Evolutionary conservation across 352 stramenopile species (phyloP), one percentile per base, ranked within the genome.

Genomic region (Phytophthora lateralis): DNA sequence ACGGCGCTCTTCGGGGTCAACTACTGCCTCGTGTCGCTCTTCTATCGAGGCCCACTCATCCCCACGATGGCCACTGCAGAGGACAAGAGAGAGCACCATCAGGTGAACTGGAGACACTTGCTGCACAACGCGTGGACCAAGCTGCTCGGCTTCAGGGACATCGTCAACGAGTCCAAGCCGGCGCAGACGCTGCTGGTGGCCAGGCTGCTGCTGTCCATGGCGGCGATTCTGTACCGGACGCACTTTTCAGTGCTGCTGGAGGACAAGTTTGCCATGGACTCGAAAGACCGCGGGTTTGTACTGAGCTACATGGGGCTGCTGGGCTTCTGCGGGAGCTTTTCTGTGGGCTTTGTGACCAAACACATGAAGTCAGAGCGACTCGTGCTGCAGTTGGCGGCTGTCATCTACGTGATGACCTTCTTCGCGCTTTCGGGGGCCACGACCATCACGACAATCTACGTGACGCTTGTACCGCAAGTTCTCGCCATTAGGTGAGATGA

Each of bases 281-380:
- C 85, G 17, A 80, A 76, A 34, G 62, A 72, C 18, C 63, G 85
- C 18, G 85, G 85, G 14, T 92, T 90, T 41, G 45, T 94, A 53
- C 69, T 94, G 30, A 92, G 85, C 58, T 94, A 94, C 73, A 92
- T 91, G 79, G 85, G 85, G 3, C 30, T 90, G 35, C 69, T 94
- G 10, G 82, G 80, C 3, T 84, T 85, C 15, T 55, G 84, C 24
- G 80, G 82, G 14, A 91, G 85, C 54, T 76, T 82, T 24, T 77
- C 78, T 1, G 85, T 94, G 27, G 85, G 82, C 6, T 64, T 80
- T 27, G 63, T 81, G 7, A 78, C 78, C 42, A 70, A 69, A 14
- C 39, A 75, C 12, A 60, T 86, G 10, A 71, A 62, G 44, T 89
- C 78, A 4, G 78, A 90, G 59, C 78, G 71, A n/a, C 54, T 87